Conservation (phyloP, 2,329 filamentous ascomycete species). For the Juglanconis juglandina region DNA sequence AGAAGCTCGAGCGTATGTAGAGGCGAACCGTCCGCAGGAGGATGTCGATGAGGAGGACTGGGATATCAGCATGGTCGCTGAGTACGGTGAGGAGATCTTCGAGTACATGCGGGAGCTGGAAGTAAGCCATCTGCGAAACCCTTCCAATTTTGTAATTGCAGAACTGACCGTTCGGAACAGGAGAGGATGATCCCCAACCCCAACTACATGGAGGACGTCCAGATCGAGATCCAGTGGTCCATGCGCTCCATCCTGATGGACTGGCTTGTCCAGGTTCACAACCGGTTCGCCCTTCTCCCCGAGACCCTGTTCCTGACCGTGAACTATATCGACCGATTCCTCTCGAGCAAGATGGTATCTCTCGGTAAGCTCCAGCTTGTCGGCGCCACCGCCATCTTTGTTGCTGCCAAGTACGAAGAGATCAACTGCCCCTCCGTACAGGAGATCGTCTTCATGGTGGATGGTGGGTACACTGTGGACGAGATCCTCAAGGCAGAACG, state of each 20-base stretch:
- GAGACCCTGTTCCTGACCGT: slow-evolving; percentile 93
- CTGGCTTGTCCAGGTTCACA: slow-evolving; percentile 95
- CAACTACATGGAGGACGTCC: slow-evolving; percentile 87
- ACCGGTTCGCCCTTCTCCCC: slow-evolving; percentile 83
- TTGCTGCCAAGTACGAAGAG: slow-evolving; percentile 97
- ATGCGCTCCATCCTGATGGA: slow-evolving; percentile 98
- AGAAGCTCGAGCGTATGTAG: slow-evolving; percentile 60
- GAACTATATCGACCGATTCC: slow-evolving; percentile 96
- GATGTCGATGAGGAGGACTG: slow-evolving; percentile 85
- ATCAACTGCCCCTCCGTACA: slow-evolving; percentile 94
- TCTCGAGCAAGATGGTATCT: slow-evolving; percentile 91
- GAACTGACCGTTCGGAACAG: slow-evolving; percentile 25
- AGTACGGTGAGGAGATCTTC: slow-evolving; percentile 96
- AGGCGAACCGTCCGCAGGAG: slow-evolving; percentile 61
- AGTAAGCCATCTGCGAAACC: slow-evolving; percentile 46
- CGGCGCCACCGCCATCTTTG: slow-evolving; percentile 90
- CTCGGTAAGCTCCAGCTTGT: slow-evolving; percentile 93
- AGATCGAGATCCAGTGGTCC: slow-evolving; percentile 97
- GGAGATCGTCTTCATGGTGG: slow-evolving; percentile 98
- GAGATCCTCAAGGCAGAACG: slow-evolving; percentile 96
- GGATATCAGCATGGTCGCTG: slow-evolving; percentile 96
- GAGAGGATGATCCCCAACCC: slow-evolving; percentile 67
- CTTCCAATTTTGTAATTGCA: too few relatives aligned
- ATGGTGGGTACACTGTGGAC: slow-evolving; percentile 80
- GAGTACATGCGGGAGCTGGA: slow-evolving; percentile 86